These are phyloP conservation scores for Onygena corvina DNA, from an alignment of 2,329 filamentous ascomycete genomes.

Conservation along the genomic window DNA sequence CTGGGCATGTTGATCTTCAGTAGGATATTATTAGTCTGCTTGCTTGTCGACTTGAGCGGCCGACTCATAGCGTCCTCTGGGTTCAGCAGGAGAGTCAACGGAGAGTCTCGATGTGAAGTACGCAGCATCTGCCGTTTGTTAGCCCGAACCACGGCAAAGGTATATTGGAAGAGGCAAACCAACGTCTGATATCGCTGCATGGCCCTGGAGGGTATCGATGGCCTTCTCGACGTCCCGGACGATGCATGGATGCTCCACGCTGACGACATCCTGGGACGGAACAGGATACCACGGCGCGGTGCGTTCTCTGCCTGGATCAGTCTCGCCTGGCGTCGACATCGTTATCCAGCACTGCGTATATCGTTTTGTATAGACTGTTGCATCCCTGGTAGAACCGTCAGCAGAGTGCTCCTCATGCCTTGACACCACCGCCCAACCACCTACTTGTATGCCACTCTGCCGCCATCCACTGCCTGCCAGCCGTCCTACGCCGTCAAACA, in stretches of 20 bases:
- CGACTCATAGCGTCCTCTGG: conserved; percentile 68
- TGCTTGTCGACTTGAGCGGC: conserved; percentile 64
- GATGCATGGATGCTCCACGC: conserved; percentile 56
- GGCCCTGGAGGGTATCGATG: conserved; percentile 50
- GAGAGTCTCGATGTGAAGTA: conserved; percentile 35
- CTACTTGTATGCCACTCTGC: too few species aligned
- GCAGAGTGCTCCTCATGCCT: too few species aligned
- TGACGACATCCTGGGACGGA: conserved; percentile 43
- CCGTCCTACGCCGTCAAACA: too few species aligned
- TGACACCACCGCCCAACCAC: too few species aligned
- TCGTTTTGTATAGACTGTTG: too few species aligned
- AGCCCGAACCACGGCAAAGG: background rate
- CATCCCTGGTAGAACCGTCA: too few species aligned
- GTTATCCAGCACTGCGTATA: too few species aligned
- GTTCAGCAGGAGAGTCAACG: conserved; percentile 60
- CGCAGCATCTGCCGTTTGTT: conserved; percentile 33
- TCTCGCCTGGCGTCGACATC: too few species aligned
- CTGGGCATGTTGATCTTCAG: conserved; percentile 79
- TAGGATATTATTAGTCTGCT: conserved; percentile 68
- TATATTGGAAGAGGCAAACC: conserved; percentile 6
- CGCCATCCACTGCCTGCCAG: too few species aligned
- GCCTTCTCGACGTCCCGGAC: conserved; percentile 53
- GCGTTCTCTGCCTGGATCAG: background rate
- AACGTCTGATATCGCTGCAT: conserved; percentile 43
- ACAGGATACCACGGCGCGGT: conserved; percentile 41